Percentiles rank a stretch among this genome's conserved stretches.
phyloP scores from a whole-genome alignment of 2,329 filamentous ascomycete genomes.

The Paracamarosporium sp. region DNA sequence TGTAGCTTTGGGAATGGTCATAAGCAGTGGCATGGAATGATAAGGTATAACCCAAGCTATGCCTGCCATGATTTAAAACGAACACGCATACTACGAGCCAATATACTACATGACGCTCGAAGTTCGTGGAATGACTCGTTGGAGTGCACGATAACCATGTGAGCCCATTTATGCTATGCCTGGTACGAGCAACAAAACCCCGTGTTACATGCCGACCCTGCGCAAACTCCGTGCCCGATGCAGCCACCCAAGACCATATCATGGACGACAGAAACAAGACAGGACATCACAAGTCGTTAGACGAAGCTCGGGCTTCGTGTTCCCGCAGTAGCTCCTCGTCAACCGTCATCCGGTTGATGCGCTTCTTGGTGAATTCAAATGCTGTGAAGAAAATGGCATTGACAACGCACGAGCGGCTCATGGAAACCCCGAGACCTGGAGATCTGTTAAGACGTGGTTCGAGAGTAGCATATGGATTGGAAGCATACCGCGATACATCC shows the following conservation, averaged over 20 bases:
- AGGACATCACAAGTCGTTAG: constrained; percentile 6
- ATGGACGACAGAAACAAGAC: constrained; percentile 1
- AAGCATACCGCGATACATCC: constrained; percentile 76
- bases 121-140: no score
- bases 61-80: no score
- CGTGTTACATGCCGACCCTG: constrained; percentile 7
- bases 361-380: constrained; percentile 80
- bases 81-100: no score
- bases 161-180: constrained; percentile 15
- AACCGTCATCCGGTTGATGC: constrained; percentile 52
- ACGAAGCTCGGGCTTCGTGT: constrained; percentile 25
- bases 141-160: not conserved
- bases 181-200: not conserved
- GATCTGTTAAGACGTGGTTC: constrained; percentile 1
- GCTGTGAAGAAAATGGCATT: constrained; percentile 91
- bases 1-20: no score
- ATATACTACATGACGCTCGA: no score
- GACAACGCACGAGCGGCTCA: constrained; percentile 80
- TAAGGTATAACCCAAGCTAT: no score
- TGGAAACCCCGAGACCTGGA: constrained; percentile 75
- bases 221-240: constrained; percentile 31
- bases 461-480: not conserved
- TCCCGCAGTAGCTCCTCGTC: constrained; percentile 45
- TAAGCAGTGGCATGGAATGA: no score
- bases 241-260: constrained; percentile 14